Evolutionary conservation across 805 yeast species (phyloP).

Genomic region (Candida lessepsii): DNA sequence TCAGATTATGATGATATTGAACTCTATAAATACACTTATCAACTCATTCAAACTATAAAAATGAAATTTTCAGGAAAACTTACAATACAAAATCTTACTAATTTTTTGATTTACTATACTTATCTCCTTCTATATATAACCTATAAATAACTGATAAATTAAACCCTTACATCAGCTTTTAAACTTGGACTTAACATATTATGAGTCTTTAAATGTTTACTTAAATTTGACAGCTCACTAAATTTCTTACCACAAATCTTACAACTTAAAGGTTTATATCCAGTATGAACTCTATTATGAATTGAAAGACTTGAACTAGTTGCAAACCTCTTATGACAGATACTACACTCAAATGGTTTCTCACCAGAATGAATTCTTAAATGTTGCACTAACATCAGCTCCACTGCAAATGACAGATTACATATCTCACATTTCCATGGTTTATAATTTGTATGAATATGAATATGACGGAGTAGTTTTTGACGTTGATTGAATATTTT

Average conservation of each 20-base stretch:
- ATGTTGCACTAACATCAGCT: constrained; percentile 77
- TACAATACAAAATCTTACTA: too few species aligned
- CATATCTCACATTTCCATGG: constrained; percentile 77
- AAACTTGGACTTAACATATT: constrained; percentile 22
- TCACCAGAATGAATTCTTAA: constrained; percentile 85
- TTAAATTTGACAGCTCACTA: constrained; percentile 84
- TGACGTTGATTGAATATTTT: constrained; percentile 78
- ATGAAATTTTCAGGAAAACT: too few species aligned
- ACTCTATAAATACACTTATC: too few species aligned
- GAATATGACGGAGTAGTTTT: constrained; percentile 80
- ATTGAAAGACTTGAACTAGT: constrained; percentile 80
- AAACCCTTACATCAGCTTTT: constrained; percentile 33
- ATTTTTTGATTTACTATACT: too few species aligned
- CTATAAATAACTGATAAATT: too few species aligned
- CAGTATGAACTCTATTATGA: constrained; percentile 84
- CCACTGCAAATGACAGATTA: constrained; percentile 70
- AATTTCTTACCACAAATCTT: constrained; percentile 79
- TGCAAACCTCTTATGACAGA: constrained; percentile 77
- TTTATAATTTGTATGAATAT: constrained; percentile 80
- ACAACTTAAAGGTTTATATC: constrained; percentile 83
- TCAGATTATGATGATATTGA: too few species aligned
- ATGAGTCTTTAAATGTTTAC: constrained; percentile 86
- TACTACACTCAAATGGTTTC: constrained; percentile 72
- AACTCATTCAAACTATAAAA: too few species aligned
- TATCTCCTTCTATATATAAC: too few species aligned